Conservation (phyloP, 2,329 filamentous ascomycete genomes). For the Teratosphaeria zuluensis region DNA sequence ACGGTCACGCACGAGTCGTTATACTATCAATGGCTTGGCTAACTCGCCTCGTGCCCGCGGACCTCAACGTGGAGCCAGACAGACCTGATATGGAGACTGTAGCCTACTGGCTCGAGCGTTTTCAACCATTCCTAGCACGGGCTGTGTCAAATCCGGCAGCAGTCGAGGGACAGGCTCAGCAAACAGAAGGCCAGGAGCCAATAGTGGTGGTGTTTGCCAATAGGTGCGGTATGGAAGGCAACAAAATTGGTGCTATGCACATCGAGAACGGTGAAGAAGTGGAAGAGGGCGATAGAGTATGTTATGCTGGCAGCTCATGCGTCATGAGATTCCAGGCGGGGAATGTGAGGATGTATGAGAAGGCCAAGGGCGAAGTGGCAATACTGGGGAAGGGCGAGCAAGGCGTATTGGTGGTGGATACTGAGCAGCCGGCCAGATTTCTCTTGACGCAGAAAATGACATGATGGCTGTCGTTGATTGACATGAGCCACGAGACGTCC, state of each 20-base stretch:
- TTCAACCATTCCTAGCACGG: slow-evolving; percentile 47
- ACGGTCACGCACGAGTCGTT: slow-evolving; percentile 50
- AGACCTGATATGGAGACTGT: slow-evolving; percentile 63
- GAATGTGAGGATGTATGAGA: slow-evolving; percentile 57
- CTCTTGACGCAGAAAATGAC: slow-evolving; percentile 6
- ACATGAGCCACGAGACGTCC: neutral
- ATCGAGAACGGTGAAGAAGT: slow-evolving; percentile 22
- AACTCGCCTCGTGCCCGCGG: slow-evolving; percentile 45
- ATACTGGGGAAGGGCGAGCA: slow-evolving; percentile 62
- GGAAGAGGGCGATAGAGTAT: slow-evolving; percentile 31
- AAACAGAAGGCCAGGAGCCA: slow-evolving; percentile 33
- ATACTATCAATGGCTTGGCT: slow-evolving; percentile 73
- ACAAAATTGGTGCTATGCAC: slow-evolving; percentile 8
- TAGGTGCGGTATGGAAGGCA: slow-evolving; percentile 52
- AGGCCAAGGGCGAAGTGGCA: slow-evolving; percentile 15
- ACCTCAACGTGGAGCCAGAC: slow-evolving; percentile 36
- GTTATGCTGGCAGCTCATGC: slow-evolving; percentile 65
- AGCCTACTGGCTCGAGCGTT: slow-evolving; percentile 63
- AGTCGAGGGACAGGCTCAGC: neutral
- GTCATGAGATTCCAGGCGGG: slow-evolving; percentile 58
- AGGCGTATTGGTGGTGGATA: slow-evolving; percentile 59
- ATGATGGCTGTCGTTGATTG: neutral
- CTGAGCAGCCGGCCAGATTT: slow-evolving; percentile 31
- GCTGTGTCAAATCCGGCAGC: neutral
- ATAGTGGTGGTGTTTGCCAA: slow-evolving; percentile 64